phyloP scores from a whole-genome alignment of 208 protist genomes.

The Tritrichomonas foetus region DNA sequence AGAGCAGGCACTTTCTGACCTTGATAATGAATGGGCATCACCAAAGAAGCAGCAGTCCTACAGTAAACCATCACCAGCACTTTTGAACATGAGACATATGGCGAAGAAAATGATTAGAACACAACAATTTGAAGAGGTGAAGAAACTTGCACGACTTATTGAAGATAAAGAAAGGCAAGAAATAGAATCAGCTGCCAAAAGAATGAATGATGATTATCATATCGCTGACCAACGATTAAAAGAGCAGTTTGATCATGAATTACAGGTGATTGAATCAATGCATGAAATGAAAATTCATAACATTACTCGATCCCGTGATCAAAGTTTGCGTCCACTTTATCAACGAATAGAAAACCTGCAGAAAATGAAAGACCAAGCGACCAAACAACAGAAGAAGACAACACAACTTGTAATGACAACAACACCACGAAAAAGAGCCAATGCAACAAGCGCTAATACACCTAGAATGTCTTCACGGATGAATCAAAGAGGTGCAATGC shows the following conservation, averaged over 20 bases:
- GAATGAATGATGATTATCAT: not conserved
- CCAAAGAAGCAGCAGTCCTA: not conserved
- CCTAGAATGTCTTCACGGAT: not conserved
- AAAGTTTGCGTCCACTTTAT: not conserved
- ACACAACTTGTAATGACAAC: not conserved
- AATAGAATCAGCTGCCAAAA: not conserved
- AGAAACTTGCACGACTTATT: not conserved
- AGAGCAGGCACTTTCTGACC: not conserved
- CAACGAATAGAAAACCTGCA: not conserved
- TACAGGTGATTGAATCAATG: not conserved
- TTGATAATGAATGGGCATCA: conserved; percentile 29
- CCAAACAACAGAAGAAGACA: not conserved
- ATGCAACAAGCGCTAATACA: not conserved
- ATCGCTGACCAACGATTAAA: not conserved
- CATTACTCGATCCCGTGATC: not conserved
- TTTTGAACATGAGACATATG: not conserved
- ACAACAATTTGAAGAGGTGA: not conserved
- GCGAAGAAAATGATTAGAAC: not conserved
- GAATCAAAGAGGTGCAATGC: too few relatives aligned
- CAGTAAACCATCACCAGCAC: conserved; percentile 15
- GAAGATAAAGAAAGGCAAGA: not conserved
- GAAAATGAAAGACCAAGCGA: not conserved
- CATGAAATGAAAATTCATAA: not conserved
- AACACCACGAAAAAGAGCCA: not conserved
- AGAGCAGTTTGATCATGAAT: conserved; percentile 23